Evolutionary conservation across 805 yeast species (phyloP), one percentile per base, ranked within the genome.

Genomic region (Starmerella gropengiesseri): DNA sequence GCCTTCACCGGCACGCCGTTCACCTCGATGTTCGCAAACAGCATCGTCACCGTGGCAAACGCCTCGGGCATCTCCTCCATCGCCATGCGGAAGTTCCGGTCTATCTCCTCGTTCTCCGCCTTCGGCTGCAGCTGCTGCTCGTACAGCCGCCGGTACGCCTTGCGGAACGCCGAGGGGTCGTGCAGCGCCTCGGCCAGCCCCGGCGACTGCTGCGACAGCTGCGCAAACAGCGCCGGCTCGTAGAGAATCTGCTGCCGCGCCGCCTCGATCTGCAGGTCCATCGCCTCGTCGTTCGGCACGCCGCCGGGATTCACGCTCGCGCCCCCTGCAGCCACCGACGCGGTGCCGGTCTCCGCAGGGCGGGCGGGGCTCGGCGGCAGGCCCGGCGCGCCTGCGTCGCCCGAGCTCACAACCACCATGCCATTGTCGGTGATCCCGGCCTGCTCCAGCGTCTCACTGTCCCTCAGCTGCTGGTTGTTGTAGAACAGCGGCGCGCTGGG

Each of bases 51-150:
- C 0, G 71, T 62, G 0, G 86, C 78, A 63, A 91, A 91, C 28
- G 82, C 71, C 59, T 91, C 99, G 0, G 99, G 98, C 4, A 89
- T 75, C 41, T 78, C 77, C 45, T 87, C 96, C 58, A 77, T 69
- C 0, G 98, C 97, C 49, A 75, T 68, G 35, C 75, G 69, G 67
- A 81, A 66, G 56, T 85, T 84, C 48, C 84, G 93, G 46, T 84
- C 83, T 37, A 89, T 77, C 31, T 77, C 82, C 52, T 74, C 75
- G 53, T 83, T 89, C 56, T 42, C 51, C 12, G 49, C 47, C 27
- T 62, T 60, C 11, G 21, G 22, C 17, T 27, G 29, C 36, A 37
- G 30, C 48, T 77, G 61, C 54, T 80, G 83, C 47, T 57, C 61
- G 32, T 60, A 60, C 3, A 70, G 60, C 35, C 61, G 61, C n/a